Percentiles rank a stretch among this genome's conserved stretches.
These are phyloP conservation scores for Pichia ethanolica DNA, from an alignment of 805 yeast genomes.

Conservation along the genomic window DNA sequence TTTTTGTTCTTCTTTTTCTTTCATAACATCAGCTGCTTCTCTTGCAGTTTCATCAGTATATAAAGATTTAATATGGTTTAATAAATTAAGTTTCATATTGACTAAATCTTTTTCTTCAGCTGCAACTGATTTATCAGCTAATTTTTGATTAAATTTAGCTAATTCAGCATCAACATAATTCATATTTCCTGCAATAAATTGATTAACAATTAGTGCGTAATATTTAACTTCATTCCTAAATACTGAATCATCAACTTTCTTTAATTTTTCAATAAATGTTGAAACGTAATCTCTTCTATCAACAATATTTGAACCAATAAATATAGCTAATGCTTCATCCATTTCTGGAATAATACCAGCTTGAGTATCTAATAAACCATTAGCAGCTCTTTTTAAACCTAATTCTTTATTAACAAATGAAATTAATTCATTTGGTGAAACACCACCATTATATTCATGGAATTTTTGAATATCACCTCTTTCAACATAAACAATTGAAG, in stretches of 20 bases:
- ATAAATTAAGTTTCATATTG: conserved; percentile 40
- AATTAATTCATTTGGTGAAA: conserved; percentile 41
- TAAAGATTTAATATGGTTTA: conserved; percentile 15
- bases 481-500: conserved; percentile 47
- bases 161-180: conserved; percentile 39
- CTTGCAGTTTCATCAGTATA: conserved; percentile 15
- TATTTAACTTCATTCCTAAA: conserved; percentile 31
- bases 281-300: conserved; percentile 21
- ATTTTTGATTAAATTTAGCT: conserved; percentile 36
- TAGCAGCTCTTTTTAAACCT: conserved; percentile 32
- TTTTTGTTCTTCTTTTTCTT: conserved; percentile 1
- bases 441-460: conserved; percentile 31
- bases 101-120: conserved; percentile 43
- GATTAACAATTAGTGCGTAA: conserved; percentile 38
- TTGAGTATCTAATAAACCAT: conserved; percentile 31
- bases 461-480: conserved; percentile 31
- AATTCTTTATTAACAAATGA: conserved; percentile 41
- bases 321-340: conserved; percentile 23
- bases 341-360: conserved; percentile 37
- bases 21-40: conserved; percentile 13
- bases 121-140: conserved; percentile 32
- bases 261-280: conserved; percentile 31
- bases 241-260: conserved; percentile 25
- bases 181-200: conserved; percentile 37
- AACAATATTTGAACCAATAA: conserved; percentile 25